These are phyloP conservation scores for Phytophthora pseudosyringae DNA, from an alignment of 352 stramenopile genomes.

Conservation along the genomic window DNA sequence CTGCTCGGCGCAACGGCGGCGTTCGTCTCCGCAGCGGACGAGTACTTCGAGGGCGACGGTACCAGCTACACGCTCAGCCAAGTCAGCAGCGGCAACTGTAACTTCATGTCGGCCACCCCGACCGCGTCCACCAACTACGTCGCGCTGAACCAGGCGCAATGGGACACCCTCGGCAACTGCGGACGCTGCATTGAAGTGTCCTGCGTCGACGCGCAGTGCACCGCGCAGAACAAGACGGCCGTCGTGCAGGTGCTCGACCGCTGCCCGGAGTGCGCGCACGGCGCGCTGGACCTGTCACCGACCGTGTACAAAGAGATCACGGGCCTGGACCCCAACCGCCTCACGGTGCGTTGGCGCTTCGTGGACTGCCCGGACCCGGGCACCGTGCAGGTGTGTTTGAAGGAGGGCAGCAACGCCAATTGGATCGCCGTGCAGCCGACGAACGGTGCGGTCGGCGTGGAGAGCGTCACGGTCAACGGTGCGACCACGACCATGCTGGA, in stretches of 20 bases:
- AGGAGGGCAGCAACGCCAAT: constrained; percentile 63
- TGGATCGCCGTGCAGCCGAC: constrained; percentile 72
- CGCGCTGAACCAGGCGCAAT: constrained; percentile 72
- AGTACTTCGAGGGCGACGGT: constrained; percentile 50
- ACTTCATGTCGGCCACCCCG: constrained; percentile 58
- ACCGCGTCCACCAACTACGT: constrained; percentile 67
- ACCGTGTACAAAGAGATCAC: constrained; percentile 76
- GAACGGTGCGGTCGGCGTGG: constrained; percentile 53
- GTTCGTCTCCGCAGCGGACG: constrained; percentile 20
- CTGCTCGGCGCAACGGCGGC: constrained; percentile 7
- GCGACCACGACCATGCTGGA: constrained; percentile 63
- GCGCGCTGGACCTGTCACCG: constrained; percentile 74
- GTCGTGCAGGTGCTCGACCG: constrained; percentile 77
- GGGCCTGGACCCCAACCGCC: constrained; percentile 56
- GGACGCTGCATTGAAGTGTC: constrained; percentile 68
- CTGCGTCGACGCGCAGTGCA: constrained; percentile 62
- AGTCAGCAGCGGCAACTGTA: constrained; percentile 54
- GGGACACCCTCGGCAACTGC: constrained; percentile 55
- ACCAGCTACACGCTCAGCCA: constrained; percentile 49
- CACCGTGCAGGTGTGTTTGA: constrained; percentile 75
- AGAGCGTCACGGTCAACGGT: constrained; percentile 69
- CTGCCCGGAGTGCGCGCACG: constrained; percentile 72
- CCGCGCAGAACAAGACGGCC: constrained; percentile 44
- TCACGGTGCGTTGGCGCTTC: constrained; percentile 70
- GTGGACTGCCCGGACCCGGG: constrained; percentile 63